Percentiles rank a stretch among this genome's conserved stretches.
Conservation (phyloP, 345 rosid species). For the Moringa oleifera region DNA sequence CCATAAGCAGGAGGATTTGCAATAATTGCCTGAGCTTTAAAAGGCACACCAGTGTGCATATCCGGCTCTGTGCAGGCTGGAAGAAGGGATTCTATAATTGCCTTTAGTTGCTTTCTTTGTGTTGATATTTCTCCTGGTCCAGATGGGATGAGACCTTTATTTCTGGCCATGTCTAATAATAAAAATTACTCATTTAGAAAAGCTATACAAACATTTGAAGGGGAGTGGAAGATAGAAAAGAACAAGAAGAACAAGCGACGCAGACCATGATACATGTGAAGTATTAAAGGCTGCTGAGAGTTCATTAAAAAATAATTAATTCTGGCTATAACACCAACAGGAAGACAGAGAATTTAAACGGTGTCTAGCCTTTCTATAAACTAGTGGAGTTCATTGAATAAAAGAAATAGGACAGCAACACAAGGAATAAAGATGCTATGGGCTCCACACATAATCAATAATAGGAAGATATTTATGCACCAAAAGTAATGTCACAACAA, state of each 20-base stretch:
- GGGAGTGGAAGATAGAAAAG: not conserved
- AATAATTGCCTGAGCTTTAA: slow-evolving; percentile 94
- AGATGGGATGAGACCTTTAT: slow-evolving; percentile 93
- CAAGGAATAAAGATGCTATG: no score
- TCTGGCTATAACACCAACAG: not conserved
- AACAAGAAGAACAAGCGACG: not conserved
- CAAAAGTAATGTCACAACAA: not conserved
- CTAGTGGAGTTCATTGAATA: no score
- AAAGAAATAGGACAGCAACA: no score
- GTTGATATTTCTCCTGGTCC: slow-evolving; percentile 88
- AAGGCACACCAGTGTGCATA: slow-evolving; percentile 59
- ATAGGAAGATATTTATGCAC: no score
- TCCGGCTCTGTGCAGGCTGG: slow-evolving; percentile 93
- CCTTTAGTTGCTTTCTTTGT: slow-evolving; percentile 87
- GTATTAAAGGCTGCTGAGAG: no score
- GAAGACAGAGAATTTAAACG: not conserved
- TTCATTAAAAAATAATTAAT: no score
- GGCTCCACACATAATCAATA: not conserved
- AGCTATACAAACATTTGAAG: not conserved
- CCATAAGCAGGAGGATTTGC: slow-evolving; percentile 99
- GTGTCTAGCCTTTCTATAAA: not conserved
- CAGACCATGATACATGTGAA: no score
- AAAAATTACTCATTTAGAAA: not conserved
- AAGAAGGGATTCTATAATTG: slow-evolving; percentile 93
- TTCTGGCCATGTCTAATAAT: slow-evolving; percentile 86